phyloP scores from a whole-genome alignment of 176 grass and related monocot species.

The Coix lacrymajobi region DNA sequence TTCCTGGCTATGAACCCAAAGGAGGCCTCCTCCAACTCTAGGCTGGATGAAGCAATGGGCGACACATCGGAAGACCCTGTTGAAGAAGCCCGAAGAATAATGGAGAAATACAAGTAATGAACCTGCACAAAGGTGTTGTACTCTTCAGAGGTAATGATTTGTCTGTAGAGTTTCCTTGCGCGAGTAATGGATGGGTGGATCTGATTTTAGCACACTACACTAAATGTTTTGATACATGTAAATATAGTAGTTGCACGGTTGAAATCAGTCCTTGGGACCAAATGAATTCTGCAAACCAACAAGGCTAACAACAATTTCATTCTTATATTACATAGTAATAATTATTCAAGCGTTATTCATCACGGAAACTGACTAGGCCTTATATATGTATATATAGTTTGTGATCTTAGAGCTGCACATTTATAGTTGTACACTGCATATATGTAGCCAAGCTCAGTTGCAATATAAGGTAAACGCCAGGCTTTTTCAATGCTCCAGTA shows the following conservation, averaged over 20 bases:
- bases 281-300: not conserved
- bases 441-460: not conserved
- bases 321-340: no score
- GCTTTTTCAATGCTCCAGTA: not conserved
- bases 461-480: not conserved
- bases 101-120: slow-evolving; percentile 95
- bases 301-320: not conserved
- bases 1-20: slow-evolving; percentile 77
- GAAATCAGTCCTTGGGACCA: not conserved
- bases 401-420: not conserved
- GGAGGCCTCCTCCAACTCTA: slow-evolving; percentile 49
- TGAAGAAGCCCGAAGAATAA: slow-evolving; percentile 85
- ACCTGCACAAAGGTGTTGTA: not conserved
- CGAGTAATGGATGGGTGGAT: not conserved
- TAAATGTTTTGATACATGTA: not conserved
- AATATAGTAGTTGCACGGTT: not conserved
- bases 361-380: not conserved
- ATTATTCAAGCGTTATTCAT: not conserved
- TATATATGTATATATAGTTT: not conserved
- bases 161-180: not conserved
- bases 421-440: not conserved
- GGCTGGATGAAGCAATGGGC: not conserved
- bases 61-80: slow-evolving; percentile 49
- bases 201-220: not conserved
- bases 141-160: not conserved